These are phyloP conservation scores for Adansonia madagascariensis DNA, from an alignment of 441 rosid genomes.

Conservation along the genomic window DNA sequence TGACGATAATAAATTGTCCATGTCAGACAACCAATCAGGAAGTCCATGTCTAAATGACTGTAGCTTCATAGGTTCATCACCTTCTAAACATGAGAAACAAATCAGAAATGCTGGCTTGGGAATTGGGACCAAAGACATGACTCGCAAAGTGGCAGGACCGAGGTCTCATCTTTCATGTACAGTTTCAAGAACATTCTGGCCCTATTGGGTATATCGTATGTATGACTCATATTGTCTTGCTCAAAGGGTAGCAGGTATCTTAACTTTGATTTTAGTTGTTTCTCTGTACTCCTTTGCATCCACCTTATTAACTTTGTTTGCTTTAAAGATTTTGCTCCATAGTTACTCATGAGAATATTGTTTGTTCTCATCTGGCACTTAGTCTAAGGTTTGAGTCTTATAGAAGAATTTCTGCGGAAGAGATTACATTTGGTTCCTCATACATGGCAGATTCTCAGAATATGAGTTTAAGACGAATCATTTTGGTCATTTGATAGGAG, in stretches of 20 bases:
- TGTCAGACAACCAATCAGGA: constrained; percentile 41
- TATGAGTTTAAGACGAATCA: not conserved
- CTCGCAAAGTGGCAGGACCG: constrained; percentile 39
- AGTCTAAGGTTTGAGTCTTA: not conserved
- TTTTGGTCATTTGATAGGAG: constrained; percentile 15
- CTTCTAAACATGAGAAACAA: constrained; percentile 37
- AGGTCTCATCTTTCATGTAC: constrained; percentile 48
- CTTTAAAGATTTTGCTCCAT: constrained; percentile 4
- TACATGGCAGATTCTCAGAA: not conserved
- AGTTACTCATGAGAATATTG: not conserved
- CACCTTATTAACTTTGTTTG: constrained; percentile 4
- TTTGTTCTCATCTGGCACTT: not conserved
- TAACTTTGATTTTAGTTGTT: not conserved
- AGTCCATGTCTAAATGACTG: constrained; percentile 37
- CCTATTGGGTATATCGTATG: constrained; percentile 84
- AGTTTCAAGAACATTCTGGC: constrained; percentile 77
- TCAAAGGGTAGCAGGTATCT: constrained; percentile 82
- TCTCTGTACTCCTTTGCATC: not conserved
- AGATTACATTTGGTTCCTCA: not conserved
- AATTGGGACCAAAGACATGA: constrained; percentile 38
- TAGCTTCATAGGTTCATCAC: constrained; percentile 34
- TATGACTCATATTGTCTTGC: constrained; percentile 86
- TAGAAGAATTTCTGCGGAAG: not conserved
- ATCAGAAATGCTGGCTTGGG: constrained; percentile 33
- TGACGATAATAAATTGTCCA: constrained; percentile 45